Conservation (phyloP, 441 rosid genomes). For the Adansonia grandidieri region DNA sequence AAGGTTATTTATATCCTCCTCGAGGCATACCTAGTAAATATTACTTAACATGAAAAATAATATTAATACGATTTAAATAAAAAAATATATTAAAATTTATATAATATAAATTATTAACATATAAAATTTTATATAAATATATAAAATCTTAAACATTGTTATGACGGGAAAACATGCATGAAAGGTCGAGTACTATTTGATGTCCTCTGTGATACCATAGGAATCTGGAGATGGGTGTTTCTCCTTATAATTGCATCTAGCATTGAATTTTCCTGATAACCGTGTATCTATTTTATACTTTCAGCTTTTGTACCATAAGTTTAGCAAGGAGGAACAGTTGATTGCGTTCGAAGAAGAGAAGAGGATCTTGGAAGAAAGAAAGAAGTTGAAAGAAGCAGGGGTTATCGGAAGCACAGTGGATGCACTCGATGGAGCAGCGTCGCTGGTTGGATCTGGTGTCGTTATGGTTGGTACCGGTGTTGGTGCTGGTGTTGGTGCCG, state of each 20-base stretch:
- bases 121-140: too few relatives aligned
- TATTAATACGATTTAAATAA: too few relatives aligned
- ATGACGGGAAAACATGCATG: too few relatives aligned
- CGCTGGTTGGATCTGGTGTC: background rate
- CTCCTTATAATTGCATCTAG: background rate
- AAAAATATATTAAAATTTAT: too few relatives aligned
- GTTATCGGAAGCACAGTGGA: constrained; percentile 90
- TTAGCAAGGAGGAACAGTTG: constrained; percentile 80
- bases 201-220: background rate
- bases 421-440: constrained; percentile 75
- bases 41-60: too few relatives aligned
- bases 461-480: constrained; percentile 58
- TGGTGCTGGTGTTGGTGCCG: constrained; percentile 43
- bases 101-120: too few relatives aligned
- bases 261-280: background rate
- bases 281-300: constrained; percentile 21
- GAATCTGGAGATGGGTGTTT: background rate
- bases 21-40: too few relatives aligned
- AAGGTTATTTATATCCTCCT: constrained; percentile 42
- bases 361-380: constrained; percentile 73
- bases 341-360: constrained; percentile 88
- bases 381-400: constrained; percentile 85
- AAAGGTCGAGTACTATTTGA: background rate
- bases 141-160: too few relatives aligned
- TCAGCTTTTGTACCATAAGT: constrained; percentile 77